Evolutionary conservation across 352 stramenopile genomes (phyloP).

Genomic region (Thraustochytrium striatum): DNA sequence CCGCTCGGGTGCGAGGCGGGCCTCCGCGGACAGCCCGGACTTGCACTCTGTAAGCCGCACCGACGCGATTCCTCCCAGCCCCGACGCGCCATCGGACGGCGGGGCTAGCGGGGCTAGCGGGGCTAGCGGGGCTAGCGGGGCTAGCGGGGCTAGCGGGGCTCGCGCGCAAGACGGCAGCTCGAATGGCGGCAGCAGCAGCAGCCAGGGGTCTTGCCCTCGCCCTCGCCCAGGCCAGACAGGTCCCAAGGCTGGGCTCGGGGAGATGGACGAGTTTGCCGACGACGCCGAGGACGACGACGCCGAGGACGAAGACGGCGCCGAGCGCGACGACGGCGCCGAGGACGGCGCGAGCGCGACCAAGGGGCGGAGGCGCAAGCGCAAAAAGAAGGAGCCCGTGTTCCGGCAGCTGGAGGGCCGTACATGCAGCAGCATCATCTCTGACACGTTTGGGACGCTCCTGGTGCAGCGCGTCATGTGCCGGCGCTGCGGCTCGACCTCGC

Average conservation of each 20-base stretch:
- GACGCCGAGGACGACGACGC: not conserved
- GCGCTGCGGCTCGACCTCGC: conserved; percentile 10
- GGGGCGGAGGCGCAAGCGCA: not conserved
- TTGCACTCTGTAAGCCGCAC: too few species aligned
- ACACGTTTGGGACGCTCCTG: conserved; percentile 44
- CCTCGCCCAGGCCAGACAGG: too few species aligned
- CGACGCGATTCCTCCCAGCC: too few species aligned
- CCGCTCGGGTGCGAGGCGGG: too few species aligned
- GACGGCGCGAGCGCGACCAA: not conserved
- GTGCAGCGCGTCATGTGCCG: conserved; percentile 46
- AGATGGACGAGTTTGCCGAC: not conserved
- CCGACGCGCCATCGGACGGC: too few species aligned
- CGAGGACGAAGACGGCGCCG: not conserved
- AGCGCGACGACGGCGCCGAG: not conserved
- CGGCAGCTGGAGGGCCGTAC: conserved; percentile 10
- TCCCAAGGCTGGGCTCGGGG: not conserved
- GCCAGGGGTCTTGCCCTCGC: too few species aligned
- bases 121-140: too few species aligned
- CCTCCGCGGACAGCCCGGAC: too few species aligned
- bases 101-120: too few species aligned
- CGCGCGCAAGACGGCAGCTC: too few species aligned
- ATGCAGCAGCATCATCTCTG: conserved; percentile 38
- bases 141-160: too few species aligned
- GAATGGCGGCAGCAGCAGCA: too few species aligned
- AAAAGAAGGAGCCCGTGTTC: not conserved